Evolutionary conservation across 495 filamentous ascomycete genomes (phyloP).

Genomic region (Hypoxylon lienhwacheense): DNA sequence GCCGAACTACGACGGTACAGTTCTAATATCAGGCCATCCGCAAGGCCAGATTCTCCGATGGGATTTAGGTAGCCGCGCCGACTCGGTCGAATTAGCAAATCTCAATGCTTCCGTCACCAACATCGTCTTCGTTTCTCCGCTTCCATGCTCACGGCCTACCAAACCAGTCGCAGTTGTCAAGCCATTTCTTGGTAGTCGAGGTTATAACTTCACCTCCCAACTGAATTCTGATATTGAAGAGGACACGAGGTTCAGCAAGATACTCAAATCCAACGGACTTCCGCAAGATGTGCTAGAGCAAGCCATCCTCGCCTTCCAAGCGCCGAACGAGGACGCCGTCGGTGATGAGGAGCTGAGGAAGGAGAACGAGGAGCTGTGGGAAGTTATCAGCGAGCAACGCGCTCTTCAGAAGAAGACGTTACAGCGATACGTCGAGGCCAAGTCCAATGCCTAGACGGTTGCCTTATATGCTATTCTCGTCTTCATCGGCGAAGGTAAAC

Average conservation of each 20-base stretch:
- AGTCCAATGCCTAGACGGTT: conserved; percentile 33
- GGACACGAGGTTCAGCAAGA: conserved; percentile 44
- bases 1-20: conserved; percentile 80
- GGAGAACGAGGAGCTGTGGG: conserved; percentile 56
- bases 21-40: conserved; percentile 76
- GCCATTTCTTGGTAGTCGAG: conserved; percentile 65
- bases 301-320: conserved; percentile 44
- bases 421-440: conserved; percentile 47
- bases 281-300: conserved; percentile 41
- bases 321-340: conserved; percentile 32
- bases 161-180: conserved; percentile 68
- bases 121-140: conserved; percentile 66
- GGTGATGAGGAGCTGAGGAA: conserved; percentile 48
- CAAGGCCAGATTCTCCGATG: conserved; percentile 77
- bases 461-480: neutral
- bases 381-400: conserved; percentile 53
- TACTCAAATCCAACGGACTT: conserved; percentile 45
- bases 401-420: conserved; percentile 53
- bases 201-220: conserved; percentile 71
- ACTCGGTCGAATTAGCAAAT: conserved; percentile 62
- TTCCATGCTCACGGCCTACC: conserved; percentile 51
- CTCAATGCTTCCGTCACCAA: conserved; percentile 80
- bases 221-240: conserved; percentile 48
- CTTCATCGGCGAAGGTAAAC: neutral
- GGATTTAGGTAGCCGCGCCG: conserved; percentile 71